Conservation (phyloP, 1,139 yeast species). For the Pichia kudriavzevii region DNA sequence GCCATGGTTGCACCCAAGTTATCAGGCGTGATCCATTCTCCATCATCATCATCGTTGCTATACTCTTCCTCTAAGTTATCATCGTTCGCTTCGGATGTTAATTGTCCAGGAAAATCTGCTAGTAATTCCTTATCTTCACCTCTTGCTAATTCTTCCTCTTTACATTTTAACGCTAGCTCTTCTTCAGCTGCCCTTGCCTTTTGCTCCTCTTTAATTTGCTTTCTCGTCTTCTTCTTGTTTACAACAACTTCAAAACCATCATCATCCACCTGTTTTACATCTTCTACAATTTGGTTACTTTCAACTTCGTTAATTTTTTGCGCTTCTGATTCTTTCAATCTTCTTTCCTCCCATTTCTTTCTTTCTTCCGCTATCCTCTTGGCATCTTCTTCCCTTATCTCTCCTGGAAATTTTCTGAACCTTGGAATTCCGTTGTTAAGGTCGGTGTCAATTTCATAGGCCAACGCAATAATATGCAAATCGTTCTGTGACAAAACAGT, state of each 20-base stretch:
- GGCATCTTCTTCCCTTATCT: slow-evolving; percentile 28
- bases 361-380: slow-evolving; percentile 15
- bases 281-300: slow-evolving; percentile 9
- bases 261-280: slow-evolving; percentile 18
- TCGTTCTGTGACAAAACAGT: slow-evolving; percentile 84
- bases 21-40: slow-evolving; percentile 94
- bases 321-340: slow-evolving; percentile 14
- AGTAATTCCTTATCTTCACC: background rate
- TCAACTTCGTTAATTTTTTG: slow-evolving; percentile 7
- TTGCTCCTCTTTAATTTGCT: background rate
- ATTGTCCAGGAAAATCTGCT: slow-evolving; percentile 1
- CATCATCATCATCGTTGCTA: slow-evolving; percentile 67
- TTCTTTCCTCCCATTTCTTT: slow-evolving; percentile 16
- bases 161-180: background rate
- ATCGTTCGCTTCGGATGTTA: slow-evolving; percentile 12
- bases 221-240: slow-evolving; percentile 14
- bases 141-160: background rate
- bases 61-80: slow-evolving; percentile 36
- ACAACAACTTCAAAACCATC: slow-evolving; percentile 29
- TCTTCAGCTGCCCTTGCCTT: background rate
- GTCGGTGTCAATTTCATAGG: slow-evolving; percentile 80
- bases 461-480: slow-evolving; percentile 83
- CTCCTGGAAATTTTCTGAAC: slow-evolving; percentile 69
- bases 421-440: slow-evolving; percentile 60
- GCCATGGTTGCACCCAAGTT: slow-evolving; percentile 63